phyloP scores from a whole-genome alignment of 768 basidiomycete genomes.

The Mycena albidolilacea region DNA sequence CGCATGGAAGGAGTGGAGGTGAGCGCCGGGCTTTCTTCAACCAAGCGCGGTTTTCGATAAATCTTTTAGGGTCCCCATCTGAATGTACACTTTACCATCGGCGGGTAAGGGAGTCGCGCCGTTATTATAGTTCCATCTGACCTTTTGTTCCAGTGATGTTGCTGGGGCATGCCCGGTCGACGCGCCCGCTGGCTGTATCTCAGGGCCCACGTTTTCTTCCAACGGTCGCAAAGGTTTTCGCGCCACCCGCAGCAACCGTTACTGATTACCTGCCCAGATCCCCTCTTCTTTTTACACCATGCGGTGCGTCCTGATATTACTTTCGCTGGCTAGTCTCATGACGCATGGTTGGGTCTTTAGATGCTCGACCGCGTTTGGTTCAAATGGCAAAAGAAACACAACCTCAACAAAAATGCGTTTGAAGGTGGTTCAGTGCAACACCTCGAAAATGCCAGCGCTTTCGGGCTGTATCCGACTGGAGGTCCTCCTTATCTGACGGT shows the following conservation, averaged over 20 bases:
- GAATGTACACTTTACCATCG: conserved; percentile 48
- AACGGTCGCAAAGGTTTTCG: conserved; percentile 43
- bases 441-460: conserved; percentile 40
- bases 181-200: conserved; percentile 43
- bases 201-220: conserved; percentile 47
- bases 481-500: conserved; percentile 40
- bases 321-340: neutral
- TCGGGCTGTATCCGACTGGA: conserved; percentile 44
- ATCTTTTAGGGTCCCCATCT: conserved; percentile 48
- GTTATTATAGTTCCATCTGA: neutral
- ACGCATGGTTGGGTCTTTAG: conserved; percentile 17
- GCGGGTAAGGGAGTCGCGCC: conserved; percentile 40
- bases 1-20: conserved; percentile 48
- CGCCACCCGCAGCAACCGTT: neutral
- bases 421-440: conserved; percentile 49
- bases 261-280: conserved; percentile 42
- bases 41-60: neutral
- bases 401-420: conserved; percentile 45
- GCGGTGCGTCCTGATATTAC: conserved; percentile 41
- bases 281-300: conserved; percentile 54
- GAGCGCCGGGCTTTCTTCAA: neutral
- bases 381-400: conserved; percentile 50
- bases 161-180: conserved; percentile 46
- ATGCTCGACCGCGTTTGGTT: conserved; percentile 57
- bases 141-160: conserved; percentile 42